These are phyloP conservation scores for Monosporozyma yasuniensis DNA, from an alignment of 805 yeast species.

Conservation along the genomic window DNA sequence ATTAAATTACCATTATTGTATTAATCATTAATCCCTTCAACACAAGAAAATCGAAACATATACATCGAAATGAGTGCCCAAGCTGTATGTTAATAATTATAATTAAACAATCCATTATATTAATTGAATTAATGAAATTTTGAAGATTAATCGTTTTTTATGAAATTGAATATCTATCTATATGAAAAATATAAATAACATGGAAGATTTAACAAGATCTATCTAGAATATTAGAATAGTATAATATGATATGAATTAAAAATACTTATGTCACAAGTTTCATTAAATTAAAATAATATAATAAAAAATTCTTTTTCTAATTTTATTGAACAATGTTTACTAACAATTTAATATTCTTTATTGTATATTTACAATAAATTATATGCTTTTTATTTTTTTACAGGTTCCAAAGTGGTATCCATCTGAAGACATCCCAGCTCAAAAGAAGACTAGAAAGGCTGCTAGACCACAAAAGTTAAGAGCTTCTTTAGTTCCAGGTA, in stretches of 20 bases:
- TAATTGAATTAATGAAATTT: not conserved
- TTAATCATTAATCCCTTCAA: not conserved
- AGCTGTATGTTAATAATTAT: conserved; percentile 21
- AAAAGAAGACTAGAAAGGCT: conserved; percentile 81
- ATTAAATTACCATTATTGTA: not conserved
- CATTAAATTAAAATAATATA: not conserved
- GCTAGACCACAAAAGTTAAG: conserved; percentile 89
- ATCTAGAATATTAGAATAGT: too few species aligned
- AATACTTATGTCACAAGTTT: too few species aligned
- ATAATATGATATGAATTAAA: too few species aligned
- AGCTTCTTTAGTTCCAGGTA: conserved; percentile 92
- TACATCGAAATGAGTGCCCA: conserved; percentile 30
- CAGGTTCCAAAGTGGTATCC: conserved; percentile 88
- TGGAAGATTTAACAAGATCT: too few species aligned
- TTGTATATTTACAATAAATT: not conserved
- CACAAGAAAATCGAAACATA: conserved; percentile 2
- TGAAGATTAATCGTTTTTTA: too few species aligned
- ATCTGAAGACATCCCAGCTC: conserved; percentile 78
- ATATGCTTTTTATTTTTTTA: not conserved
- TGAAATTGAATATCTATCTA: too few species aligned
- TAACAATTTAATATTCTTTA: conserved; percentile 2
- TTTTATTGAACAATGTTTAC: not conserved
- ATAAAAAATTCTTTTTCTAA: not conserved
- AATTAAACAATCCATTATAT: not conserved
- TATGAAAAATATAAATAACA: too few species aligned